Conservation (phyloP, 306 rosid species). For the Prunus kanzakura region DNA sequence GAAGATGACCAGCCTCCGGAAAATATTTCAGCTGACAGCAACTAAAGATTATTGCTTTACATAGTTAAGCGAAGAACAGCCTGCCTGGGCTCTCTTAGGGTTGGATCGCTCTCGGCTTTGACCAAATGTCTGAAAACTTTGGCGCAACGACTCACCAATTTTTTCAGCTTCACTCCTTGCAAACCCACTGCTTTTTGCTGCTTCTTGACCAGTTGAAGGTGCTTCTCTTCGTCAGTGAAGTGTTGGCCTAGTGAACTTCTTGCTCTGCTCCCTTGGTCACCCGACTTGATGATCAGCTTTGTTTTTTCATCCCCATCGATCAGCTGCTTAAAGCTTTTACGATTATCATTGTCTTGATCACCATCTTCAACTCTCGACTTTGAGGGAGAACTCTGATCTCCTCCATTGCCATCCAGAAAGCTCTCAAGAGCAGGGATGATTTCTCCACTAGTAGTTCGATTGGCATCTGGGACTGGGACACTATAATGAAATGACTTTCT, state of each 20-base stretch:
- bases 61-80: neutral
- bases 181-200: neutral
- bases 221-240: constrained; percentile 61
- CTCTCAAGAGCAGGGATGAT: neutral
- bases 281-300: neutral
- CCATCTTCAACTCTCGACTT: neutral
- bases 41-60: neutral
- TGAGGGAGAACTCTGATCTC: neutral
- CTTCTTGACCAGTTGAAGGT: constrained; percentile 56
- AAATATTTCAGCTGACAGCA: neutral
- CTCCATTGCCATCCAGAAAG: neutral
- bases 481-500: constrained; percentile 38
- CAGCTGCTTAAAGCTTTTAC: constrained; percentile 73
- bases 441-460: neutral
- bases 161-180: constrained; percentile 64
- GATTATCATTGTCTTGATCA: constrained; percentile 25
- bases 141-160: constrained; percentile 69
- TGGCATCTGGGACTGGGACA: neutral
- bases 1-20: too few species aligned
- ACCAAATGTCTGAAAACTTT: constrained; percentile 64
- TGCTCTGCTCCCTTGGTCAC: constrained; percentile 15
- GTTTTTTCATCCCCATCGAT: constrained; percentile 39
- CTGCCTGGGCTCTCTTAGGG: constrained; percentile 26
- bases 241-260: constrained; percentile 66
- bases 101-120: constrained; percentile 51